Evolutionary conservation across 345 rosid species (phyloP), one percentile per base, ranked within the genome.

Genomic region (Acer campestre): DNA sequence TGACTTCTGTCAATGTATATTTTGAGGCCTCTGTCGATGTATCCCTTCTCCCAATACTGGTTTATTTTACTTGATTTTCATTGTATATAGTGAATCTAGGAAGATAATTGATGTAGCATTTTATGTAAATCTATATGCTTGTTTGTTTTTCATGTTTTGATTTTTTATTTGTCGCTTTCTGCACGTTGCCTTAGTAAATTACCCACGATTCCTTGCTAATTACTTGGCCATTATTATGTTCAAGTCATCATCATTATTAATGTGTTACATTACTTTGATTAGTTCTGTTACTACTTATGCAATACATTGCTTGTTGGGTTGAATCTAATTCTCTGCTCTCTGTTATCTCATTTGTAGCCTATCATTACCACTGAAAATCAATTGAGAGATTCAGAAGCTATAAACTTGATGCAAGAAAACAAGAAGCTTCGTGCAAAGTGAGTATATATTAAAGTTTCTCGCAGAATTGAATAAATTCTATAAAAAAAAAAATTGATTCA

Each of bases 361-460:
- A 59, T 40, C n/a, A 74, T 20, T 79, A 49, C 73, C 58, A 22
- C 79, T 59, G 67, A 80, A 38, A 84, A 31, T 61, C 84, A 38
- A 71, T 76, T 59, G 55, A 79, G 73, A 74, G 81, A 80, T 77
- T 77, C 23, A 70, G 90, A 87, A 78, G 74, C 75, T 70, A 66
- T 79, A 77, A 81, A 70, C 79, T 73, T 91, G 90, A 82, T 89
- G 84, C 88, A 87, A 76, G 88, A 88, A 86, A 91, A 91, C 85
- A 79, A 84, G 86, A 90, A 84, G 75, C 95, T 92, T 35, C 87
- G 23, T 70, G 85, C 89, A 51, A 82, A 81, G 97, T 93, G 80
- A 89, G 97, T 81, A 18, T 59, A 58, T 59, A 61, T 65, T 68
- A 42, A 68, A n/a, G 7, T 17, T 70, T 6, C 38, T 20, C 18